These are phyloP conservation scores for Botrytis fragariae DNA, from an alignment of 2,329 filamentous ascomycete genomes.

Conservation along the genomic window DNA sequence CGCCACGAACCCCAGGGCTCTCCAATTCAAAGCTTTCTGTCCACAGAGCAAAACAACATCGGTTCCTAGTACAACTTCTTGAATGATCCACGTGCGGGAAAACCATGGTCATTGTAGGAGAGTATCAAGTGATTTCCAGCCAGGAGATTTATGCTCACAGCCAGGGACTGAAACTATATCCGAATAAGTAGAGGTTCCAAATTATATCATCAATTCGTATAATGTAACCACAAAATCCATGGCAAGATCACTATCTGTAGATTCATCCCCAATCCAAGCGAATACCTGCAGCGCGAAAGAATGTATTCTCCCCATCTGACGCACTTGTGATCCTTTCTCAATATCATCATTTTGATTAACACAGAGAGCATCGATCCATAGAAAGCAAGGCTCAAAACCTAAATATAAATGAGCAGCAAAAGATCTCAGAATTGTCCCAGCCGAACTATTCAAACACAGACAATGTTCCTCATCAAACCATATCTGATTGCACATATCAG, in stretches of 20 bases:
- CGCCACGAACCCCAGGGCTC: neutral
- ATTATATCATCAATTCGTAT: neutral
- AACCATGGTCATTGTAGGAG: neutral
- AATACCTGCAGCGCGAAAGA: neutral
- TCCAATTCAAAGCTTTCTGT: neutral
- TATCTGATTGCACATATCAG: neutral
- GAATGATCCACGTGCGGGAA: neutral
- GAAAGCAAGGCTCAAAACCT: neutral
- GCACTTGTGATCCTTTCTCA: neutral
- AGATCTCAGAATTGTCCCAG: neutral
- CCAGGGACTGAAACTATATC: neutral
- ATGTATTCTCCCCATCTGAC: neutral
- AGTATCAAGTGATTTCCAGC: neutral
- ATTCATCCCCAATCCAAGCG: neutral
- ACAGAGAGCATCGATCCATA: neutral
- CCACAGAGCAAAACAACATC: neutral
- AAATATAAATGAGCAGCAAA: neutral
- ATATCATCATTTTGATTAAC: neutral
- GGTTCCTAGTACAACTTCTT: neutral
- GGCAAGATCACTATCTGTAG: neutral
- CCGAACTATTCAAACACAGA: neutral
- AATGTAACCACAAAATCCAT: neutral
- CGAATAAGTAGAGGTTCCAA: neutral
- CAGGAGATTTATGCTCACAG: neutral
- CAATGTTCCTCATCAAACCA: neutral